These are phyloP conservation scores for Penicillium cataractarum DNA, from an alignment of 495 filamentous ascomycete genomes.

Conservation along the genomic window DNA sequence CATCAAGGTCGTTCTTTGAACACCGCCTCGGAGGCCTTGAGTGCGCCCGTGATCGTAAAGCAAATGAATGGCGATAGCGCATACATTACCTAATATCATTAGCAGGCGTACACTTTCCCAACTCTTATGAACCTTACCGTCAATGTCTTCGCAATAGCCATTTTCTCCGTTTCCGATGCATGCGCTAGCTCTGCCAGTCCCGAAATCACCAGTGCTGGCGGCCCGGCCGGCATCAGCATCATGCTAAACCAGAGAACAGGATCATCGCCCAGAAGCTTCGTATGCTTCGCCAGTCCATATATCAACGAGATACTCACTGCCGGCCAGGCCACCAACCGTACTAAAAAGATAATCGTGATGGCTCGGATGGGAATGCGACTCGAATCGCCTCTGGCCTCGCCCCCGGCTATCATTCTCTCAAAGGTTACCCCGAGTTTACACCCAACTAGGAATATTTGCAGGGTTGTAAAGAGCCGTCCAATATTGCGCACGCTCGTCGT, in stretches of 20 bases:
- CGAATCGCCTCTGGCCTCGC: background rate
- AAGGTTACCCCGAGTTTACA: background rate
- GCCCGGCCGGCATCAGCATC: constrained; percentile 79
- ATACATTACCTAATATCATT: constrained; percentile 48
- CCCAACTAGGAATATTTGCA: background rate
- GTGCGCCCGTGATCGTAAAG: constrained; percentile 54
- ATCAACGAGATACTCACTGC: constrained; percentile 61
- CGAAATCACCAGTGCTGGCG: constrained; percentile 70
- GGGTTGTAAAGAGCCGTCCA: background rate
- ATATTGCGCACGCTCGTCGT: background rate
- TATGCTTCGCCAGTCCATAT: constrained; percentile 63
- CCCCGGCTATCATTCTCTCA: background rate
- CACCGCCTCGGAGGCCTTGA: constrained; percentile 51
- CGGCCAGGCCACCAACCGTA: constrained; percentile 72
- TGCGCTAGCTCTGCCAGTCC: constrained; percentile 68
- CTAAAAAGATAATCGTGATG: constrained; percentile 56
- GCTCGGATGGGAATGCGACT: background rate
- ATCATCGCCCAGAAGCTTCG: constrained; percentile 58
- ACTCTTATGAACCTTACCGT: constrained; percentile 46
- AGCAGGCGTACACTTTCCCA: background rate
- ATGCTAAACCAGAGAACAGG: constrained; percentile 76
- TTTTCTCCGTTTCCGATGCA: constrained; percentile 60
- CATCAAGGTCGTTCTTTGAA: constrained; percentile 17
- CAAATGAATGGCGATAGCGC: constrained; percentile 55
- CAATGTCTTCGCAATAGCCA: constrained; percentile 70